Evolutionary conservation across 73 alveolate genomes (phyloP).

Genomic region (Paraurostyla sp.): DNA sequence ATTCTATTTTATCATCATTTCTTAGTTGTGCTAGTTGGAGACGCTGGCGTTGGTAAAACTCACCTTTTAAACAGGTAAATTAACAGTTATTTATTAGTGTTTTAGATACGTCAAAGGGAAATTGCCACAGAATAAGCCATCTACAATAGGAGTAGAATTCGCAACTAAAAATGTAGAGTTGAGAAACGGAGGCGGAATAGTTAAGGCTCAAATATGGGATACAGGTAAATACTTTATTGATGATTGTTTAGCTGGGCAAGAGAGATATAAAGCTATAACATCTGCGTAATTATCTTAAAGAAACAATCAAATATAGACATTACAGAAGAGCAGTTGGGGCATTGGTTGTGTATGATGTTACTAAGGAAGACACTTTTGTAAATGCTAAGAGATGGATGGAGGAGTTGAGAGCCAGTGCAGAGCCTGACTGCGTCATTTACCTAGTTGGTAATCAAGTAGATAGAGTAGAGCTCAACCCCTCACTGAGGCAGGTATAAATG

Average conservation of each 20-base stretch:
- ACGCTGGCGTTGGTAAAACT: conserved; percentile 89
- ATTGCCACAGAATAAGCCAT: conserved; percentile 90
- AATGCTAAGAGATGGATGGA: conserved; percentile 88
- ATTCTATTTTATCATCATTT: background rate
- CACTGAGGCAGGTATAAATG: conserved; percentile 79
- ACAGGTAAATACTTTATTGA: conserved; percentile 71
- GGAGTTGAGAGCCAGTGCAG: conserved; percentile 94
- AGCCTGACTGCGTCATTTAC: conserved; percentile 90
- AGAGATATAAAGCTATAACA: conserved; percentile 83
- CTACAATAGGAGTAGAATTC: conserved; percentile 97
- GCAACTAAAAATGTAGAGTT: conserved; percentile 94
- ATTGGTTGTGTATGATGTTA: conserved; percentile 94
- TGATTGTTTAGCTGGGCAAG: conserved; percentile 83
- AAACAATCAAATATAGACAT: conserved; percentile 65
- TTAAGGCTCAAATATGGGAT: conserved; percentile 97
- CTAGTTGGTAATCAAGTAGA: conserved; percentile 84
- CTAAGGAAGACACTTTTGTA: conserved; percentile 86
- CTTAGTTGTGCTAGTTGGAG: conserved; percentile 87
- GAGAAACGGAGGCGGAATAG: conserved; percentile 85
- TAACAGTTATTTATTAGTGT: conserved; percentile 36
- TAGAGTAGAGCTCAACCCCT: conserved; percentile 85
- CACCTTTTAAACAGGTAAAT: conserved; percentile 75
- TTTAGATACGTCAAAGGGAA: conserved; percentile 92
- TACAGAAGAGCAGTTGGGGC: conserved; percentile 98
- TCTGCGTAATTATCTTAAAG: conserved; percentile 70